Conservation (phyloP, 1,284 basidiomycete species). For the Ceratobasidium papillatum region DNA sequence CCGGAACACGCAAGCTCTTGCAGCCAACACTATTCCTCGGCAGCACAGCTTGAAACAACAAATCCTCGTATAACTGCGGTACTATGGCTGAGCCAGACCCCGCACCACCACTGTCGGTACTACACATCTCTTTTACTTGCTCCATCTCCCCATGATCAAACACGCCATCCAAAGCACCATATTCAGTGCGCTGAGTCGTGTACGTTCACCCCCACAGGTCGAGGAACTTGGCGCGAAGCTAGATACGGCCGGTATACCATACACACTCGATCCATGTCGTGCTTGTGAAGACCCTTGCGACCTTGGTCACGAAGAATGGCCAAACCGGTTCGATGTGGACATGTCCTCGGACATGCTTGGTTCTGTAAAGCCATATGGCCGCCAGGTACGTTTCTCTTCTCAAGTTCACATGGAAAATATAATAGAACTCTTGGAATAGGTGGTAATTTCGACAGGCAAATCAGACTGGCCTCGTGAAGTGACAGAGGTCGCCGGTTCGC, state of each 20-base stretch:
- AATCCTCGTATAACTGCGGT: background rate
- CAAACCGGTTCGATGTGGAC: constrained; percentile 75
- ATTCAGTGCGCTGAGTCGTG: constrained; percentile 26
- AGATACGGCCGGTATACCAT: constrained; percentile 66
- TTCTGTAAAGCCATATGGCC: constrained; percentile 79
- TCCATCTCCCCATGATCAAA: constrained; percentile 21
- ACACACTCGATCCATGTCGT: constrained; percentile 74
- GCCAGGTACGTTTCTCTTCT: constrained; percentile 63
- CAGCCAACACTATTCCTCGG: background rate
- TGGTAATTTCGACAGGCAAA: constrained; percentile 88
- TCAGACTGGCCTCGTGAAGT: constrained; percentile 85
- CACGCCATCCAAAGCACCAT: constrained; percentile 38
- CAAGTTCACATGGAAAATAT: constrained; percentile 23
- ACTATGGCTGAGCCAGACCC: constrained; percentile 14
- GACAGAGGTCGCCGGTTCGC: constrained; percentile 69
- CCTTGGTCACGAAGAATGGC: constrained; percentile 77
- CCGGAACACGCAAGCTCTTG: background rate
- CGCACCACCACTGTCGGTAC: constrained; percentile 30
- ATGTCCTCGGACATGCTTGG: constrained; percentile 82
- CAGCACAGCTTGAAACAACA: constrained; percentile 3
- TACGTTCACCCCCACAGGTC: constrained; percentile 47
- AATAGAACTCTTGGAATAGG: constrained; percentile 54
- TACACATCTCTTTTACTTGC: constrained; percentile 2
- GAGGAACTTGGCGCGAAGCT: constrained; percentile 51
- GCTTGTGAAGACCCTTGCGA: constrained; percentile 82